Evolutionary conservation across 2,329 filamentous ascomycete genomes (phyloP).

Genomic region (Aureobasidium pullulans): DNA sequence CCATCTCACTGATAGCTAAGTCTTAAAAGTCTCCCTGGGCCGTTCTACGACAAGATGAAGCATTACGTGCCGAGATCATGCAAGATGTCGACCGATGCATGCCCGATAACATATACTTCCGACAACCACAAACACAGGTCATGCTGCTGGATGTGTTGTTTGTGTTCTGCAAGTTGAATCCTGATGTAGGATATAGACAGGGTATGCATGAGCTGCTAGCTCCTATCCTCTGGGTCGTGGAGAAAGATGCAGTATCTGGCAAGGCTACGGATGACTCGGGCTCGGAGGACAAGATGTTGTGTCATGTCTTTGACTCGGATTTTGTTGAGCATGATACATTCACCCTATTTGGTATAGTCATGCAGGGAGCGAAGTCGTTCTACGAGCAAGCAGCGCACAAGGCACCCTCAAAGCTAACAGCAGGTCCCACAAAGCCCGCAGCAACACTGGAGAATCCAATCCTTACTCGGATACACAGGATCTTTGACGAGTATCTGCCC

Average conservation of each 20-base stretch:
- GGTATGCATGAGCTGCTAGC: constrained; percentile 97
- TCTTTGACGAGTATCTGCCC: constrained; percentile 74
- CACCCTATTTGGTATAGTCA: constrained; percentile 73
- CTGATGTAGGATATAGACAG: constrained; percentile 84
- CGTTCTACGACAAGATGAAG: constrained; percentile 75
- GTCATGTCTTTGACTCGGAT: constrained; percentile 59
- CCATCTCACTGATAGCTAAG: constrained; percentile 41
- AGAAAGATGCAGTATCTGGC: constrained; percentile 62
- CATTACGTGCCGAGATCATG: constrained; percentile 76
- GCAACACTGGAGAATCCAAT: constrained; percentile 56
- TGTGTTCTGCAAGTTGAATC: constrained; percentile 88
- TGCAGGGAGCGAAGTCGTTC: constrained; percentile 79
- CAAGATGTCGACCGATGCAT: constrained; percentile 90
- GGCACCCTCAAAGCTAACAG: constrained; percentile 14
- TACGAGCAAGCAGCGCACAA: constrained; percentile 59
- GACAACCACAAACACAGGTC: constrained; percentile 66
- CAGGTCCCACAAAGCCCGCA: constrained; percentile 35
- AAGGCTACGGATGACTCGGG: not conserved
- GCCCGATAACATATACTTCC: constrained; percentile 87
- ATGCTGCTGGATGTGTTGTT: constrained; percentile 87
- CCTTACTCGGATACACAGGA: constrained; percentile 74
- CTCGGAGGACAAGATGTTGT: constrained; percentile 46
- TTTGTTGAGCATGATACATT: constrained; percentile 91
- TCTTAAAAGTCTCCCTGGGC: constrained; percentile 77
- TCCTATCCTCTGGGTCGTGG: constrained; percentile 76